These are phyloP conservation scores for Pyrus bretschneideri DNA, from an alignment of 306 rosid genomes.

Conservation along the genomic window DNA sequence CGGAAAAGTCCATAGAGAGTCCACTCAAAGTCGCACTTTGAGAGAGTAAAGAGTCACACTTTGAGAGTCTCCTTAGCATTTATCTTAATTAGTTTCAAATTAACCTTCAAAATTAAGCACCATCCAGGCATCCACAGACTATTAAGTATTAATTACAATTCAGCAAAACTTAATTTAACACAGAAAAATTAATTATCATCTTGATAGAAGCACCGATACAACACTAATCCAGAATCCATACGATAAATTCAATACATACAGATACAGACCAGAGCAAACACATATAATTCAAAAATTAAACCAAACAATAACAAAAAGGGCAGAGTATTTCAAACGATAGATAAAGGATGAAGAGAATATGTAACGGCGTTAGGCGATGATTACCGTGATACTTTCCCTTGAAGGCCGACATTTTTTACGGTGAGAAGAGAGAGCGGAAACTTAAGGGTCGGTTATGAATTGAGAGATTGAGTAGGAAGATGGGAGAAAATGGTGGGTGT, in stretches of 20 bases:
- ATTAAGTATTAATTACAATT: not conserved
- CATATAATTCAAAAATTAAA: not conserved
- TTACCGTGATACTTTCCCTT: conserved; percentile 69
- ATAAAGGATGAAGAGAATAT: not conserved
- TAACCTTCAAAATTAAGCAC: not conserved
- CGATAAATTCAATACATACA: not conserved
- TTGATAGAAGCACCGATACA: not conserved
- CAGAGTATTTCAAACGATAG: not conserved
- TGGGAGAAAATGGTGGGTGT: not conserved
- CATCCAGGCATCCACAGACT: not conserved
- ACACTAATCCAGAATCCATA: not conserved
- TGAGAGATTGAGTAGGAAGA: not conserved
- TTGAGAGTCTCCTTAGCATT: too few species aligned
- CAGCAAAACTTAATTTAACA: not conserved
- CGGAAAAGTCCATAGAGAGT: too few species aligned
- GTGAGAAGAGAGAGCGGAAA: not conserved
- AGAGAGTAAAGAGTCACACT: too few species aligned
- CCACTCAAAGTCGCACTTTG: too few species aligned
- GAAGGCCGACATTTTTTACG: conserved; percentile 47
- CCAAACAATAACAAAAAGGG: not conserved
- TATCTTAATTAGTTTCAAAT: not conserved
- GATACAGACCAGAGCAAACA: not conserved
- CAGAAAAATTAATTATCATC: too few species aligned
- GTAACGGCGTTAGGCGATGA: not conserved
- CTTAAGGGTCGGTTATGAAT: not conserved